These are phyloP conservation scores for Brassica balearica DNA, from an alignment of 441 rosid species.

Conservation along the genomic window DNA sequence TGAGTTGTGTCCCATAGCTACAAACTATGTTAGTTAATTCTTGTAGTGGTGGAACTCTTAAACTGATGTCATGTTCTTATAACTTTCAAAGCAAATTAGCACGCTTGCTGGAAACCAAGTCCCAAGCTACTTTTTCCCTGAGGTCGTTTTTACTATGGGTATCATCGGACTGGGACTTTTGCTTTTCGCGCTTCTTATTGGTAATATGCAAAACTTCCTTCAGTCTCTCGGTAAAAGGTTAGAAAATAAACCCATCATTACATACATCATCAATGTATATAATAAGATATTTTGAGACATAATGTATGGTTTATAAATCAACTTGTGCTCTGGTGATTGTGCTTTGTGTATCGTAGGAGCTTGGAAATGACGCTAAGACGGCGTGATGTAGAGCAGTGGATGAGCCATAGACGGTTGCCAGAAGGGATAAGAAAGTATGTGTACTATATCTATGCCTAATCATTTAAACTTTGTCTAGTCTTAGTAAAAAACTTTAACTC, in stretches of 20 bases:
- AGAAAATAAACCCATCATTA: background rate
- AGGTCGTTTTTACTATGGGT: background rate
- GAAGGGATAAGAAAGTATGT: slow-evolving; percentile 1
- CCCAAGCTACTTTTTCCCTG: background rate
- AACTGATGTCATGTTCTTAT: background rate
- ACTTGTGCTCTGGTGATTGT: background rate
- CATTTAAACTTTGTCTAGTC: background rate
- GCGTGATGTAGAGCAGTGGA: slow-evolving; percentile 7
- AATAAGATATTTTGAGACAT: background rate
- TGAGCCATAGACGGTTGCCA: slow-evolving; percentile 3
- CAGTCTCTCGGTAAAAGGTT: slow-evolving; percentile 3
- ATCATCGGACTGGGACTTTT: background rate
- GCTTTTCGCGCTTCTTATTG: slow-evolving; percentile 6
- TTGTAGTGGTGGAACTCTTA: background rate
- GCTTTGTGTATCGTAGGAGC: background rate
- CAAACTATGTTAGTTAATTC: background rate
- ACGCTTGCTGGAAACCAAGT: slow-evolving; percentile 16
- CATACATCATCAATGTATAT: background rate
- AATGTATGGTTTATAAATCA: background rate
- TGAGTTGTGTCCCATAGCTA: too few relatives aligned
- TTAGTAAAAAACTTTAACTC: background rate
- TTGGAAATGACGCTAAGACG: slow-evolving; percentile 6
- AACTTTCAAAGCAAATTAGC: slow-evolving; percentile 6
- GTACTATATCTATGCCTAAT: background rate
- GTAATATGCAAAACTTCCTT: slow-evolving; percentile 7